phyloP scores from a whole-genome alignment of 1,139 yeast genomes.

The Lodderomyces margitis region DNA sequence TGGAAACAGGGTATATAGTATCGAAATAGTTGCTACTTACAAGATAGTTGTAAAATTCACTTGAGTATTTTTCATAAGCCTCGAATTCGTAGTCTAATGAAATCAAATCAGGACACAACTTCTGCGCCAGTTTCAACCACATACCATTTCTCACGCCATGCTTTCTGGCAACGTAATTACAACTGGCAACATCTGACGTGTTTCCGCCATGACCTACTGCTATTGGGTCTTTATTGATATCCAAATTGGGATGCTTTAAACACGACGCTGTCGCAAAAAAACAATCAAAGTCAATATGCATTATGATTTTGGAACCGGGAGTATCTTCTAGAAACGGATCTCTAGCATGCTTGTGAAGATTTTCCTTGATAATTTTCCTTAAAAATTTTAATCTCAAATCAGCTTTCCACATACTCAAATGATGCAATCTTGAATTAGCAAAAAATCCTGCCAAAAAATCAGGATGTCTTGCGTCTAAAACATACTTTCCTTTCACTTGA shows the following conservation, averaged over 20 bases:
- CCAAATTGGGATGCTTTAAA: constrained; percentile 51
- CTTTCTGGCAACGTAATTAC: constrained; percentile 80
- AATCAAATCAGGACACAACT: constrained; percentile 61
- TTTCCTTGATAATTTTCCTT: constrained; percentile 31
- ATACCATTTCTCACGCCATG: constrained; percentile 80
- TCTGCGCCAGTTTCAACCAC: constrained; percentile 75
- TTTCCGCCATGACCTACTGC: constrained; percentile 83
- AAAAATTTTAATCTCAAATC: constrained; percentile 64
- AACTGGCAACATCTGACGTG: constrained; percentile 81
- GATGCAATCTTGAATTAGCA: constrained; percentile 81
- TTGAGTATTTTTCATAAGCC: constrained; percentile 55
- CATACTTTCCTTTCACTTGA: constrained; percentile 14
- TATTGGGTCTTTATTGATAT: constrained; percentile 60
- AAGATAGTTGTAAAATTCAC: constrained; percentile 55
- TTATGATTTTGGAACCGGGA: constrained; percentile 7
- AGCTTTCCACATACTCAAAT: constrained; percentile 83
- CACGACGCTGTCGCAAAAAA: constrained; percentile 89
- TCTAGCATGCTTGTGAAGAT: constrained; percentile 8
- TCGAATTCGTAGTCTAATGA: constrained; percentile 72
- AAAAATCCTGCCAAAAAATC: constrained; percentile 71
- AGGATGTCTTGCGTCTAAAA: constrained; percentile 70
- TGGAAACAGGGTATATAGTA: constrained; percentile 76
- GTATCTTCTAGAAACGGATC: neutral
- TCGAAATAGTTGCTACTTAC: constrained; percentile 49
- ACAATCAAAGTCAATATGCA: constrained; percentile 92